These are phyloP conservation scores for Globisporangium echinulatum DNA, from an alignment of 352 stramenopile genomes.

Conservation along the genomic window DNA sequence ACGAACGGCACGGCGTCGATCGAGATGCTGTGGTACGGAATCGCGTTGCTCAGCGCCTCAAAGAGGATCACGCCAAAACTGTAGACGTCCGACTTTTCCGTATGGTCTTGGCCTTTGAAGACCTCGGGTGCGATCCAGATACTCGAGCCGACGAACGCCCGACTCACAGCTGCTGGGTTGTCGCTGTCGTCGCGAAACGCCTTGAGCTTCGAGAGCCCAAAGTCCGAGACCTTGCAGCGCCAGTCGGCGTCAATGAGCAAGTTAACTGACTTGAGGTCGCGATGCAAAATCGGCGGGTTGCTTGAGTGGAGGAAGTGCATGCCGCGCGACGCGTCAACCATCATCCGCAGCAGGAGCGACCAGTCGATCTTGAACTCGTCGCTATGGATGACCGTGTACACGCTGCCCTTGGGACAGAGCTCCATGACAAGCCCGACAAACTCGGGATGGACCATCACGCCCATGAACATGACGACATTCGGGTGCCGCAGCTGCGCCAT, in stretches of 20 bases:
- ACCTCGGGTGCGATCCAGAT: constrained; percentile 90
- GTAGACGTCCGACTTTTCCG: constrained; percentile 87
- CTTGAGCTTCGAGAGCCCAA: constrained; percentile 84
- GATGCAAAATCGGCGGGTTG: constrained; percentile 83
- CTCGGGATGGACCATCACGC: constrained; percentile 82
- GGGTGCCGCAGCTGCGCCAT: constrained; percentile 81
- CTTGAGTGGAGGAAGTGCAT: constrained; percentile 91
- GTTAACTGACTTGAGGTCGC: constrained; percentile 88
- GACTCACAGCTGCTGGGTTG: constrained; percentile 22
- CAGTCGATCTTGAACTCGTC: constrained; percentile 80
- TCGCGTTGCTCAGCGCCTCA: constrained; percentile 50
- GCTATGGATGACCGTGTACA: constrained; percentile 78
- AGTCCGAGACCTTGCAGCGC: constrained; percentile 88
- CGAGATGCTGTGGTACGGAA: constrained; percentile 75
- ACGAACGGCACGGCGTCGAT: constrained; percentile 79
- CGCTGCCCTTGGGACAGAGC: constrained; percentile 78
- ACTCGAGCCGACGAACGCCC: constrained; percentile 77
- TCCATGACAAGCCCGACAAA: constrained; percentile 88
- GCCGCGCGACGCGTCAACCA: constrained; percentile 80
- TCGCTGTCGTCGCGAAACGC: constrained; percentile 62
- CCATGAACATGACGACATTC: constrained; percentile 90
- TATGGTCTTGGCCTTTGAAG: constrained; percentile 82
- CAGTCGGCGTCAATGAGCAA: constrained; percentile 85
- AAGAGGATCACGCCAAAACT: constrained; percentile 84
- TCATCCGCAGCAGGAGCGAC: constrained; percentile 80